Conservation (phyloP, 352 stramenopile species). For the Phytophthora tentaculata region DNA sequence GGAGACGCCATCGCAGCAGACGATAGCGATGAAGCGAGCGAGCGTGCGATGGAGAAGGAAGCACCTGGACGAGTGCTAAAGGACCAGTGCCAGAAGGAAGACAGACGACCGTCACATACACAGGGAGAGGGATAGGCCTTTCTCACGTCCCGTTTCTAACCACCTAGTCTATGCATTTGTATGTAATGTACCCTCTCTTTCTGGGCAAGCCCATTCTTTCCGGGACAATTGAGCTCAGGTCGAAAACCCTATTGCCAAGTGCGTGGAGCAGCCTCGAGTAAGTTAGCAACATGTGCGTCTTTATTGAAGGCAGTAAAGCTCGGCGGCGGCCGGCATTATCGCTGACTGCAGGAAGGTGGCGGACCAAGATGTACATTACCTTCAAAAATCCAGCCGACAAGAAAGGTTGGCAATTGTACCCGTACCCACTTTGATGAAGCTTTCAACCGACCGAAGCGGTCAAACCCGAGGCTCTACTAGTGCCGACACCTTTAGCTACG, state of each 20-base stretch:
- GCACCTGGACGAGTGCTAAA: conserved; percentile 12
- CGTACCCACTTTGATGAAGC: conserved; percentile 11
- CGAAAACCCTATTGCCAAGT: conserved; percentile 10
- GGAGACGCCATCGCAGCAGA: conserved; percentile 26
- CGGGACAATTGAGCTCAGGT: not conserved
- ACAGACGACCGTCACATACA: conserved; percentile 8
- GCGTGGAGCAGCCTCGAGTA: conserved; percentile 12
- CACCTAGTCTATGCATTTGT: conserved; percentile 18
- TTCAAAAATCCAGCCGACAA: conserved; percentile 17
- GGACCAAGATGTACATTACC: conserved; percentile 18
- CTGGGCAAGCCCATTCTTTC: not conserved
- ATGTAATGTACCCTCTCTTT: conserved; percentile 6
- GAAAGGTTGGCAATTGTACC: conserved; percentile 9
- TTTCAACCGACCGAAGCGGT: not conserved
- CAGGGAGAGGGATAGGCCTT: conserved; percentile 24
- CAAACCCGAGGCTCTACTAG: too few species aligned
- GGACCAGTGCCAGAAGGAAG: conserved; percentile 40
- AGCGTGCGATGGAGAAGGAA: conserved; percentile 15
- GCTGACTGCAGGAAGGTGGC: conserved; percentile 1
- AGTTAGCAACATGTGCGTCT: conserved; percentile 13
- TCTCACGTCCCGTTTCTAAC: conserved; percentile 19
- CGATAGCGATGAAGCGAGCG: conserved; percentile 2
- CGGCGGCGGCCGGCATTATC: not conserved
- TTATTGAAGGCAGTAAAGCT: conserved; percentile 14
- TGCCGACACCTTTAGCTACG: not conserved